These are phyloP conservation scores for Psidium guajava DNA, from an alignment of 345 rosid species.

Conservation along the genomic window DNA sequence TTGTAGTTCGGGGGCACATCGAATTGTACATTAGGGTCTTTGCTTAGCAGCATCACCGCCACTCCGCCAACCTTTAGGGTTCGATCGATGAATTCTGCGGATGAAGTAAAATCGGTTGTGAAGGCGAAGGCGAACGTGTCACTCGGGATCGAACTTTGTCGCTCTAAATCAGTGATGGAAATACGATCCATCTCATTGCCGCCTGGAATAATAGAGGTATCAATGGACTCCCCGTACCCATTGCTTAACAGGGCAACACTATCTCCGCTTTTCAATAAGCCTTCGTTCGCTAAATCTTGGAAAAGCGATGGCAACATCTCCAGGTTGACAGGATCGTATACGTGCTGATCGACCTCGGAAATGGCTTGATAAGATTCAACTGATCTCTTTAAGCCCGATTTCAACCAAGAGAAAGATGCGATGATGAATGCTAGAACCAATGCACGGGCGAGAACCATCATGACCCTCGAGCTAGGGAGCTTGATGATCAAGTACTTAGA, in stretches of 20 bases:
- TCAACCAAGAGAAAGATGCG: conserved; percentile 25
- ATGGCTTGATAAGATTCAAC: background rate
- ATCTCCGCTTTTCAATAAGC: conserved; percentile 28
- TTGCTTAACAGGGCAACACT: conserved; percentile 28
- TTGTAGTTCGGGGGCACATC: conserved; percentile 35
- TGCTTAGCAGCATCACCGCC: conserved; percentile 20
- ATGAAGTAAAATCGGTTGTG: conserved; percentile 16
- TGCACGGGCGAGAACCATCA: conserved; percentile 26
- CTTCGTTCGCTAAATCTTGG: conserved; percentile 46
- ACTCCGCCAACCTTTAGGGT: conserved; percentile 54
- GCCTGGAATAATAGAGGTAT: conserved; percentile 10
- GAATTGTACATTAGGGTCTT: conserved; percentile 14
- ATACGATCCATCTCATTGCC: conserved; percentile 23
- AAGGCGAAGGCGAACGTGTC: conserved; percentile 41
- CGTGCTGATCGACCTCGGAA: conserved; percentile 1
- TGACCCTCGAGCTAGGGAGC: conserved; percentile 22
- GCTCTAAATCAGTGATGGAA: conserved; percentile 26
- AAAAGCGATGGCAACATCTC: conserved; percentile 27
- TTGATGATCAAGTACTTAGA: conserved; percentile 14
- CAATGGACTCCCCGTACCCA: conserved; percentile 10
- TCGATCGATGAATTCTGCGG: conserved; percentile 40
- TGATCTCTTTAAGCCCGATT: conserved; percentile 1
- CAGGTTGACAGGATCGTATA: background rate
- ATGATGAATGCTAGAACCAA: conserved; percentile 30
- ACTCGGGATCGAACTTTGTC: conserved; percentile 17